Evolutionary conservation across 768 basidiomycete genomes (phyloP).

Genomic region (Boletales sp.): DNA sequence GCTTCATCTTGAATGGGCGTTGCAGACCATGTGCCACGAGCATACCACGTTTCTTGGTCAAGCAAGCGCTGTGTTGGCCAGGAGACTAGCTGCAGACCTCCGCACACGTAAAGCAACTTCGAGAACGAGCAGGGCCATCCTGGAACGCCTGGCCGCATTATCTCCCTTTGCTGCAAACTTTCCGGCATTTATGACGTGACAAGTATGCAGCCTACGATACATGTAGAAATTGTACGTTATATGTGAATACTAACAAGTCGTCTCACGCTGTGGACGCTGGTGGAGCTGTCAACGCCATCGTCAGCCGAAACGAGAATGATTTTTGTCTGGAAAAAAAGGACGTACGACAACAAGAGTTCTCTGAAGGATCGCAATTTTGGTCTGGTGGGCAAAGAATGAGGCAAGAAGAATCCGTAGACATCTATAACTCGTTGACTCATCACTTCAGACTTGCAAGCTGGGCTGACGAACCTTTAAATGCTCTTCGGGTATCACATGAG

Average conservation of each 20-base stretch:
- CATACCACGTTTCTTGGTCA: constrained; percentile 54
- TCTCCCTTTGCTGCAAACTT: constrained; percentile 71
- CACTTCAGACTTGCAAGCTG: not conserved
- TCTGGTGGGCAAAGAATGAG: constrained; percentile 71
- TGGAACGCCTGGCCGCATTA: constrained; percentile 58
- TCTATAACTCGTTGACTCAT: constrained; percentile 31
- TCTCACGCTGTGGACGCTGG: constrained; percentile 42
- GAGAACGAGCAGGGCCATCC: constrained; percentile 47
- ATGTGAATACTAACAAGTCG: constrained; percentile 5
- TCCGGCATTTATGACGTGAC: constrained; percentile 50
- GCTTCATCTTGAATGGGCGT: constrained; percentile 68
- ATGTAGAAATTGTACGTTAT: not conserved
- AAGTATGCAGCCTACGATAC: constrained; percentile 5
- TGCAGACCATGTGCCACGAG: constrained; percentile 51
- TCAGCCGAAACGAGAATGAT: constrained; percentile 1
- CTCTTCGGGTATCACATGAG: constrained; percentile 39
- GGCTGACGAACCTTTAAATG: constrained; percentile 42
- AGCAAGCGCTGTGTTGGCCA: constrained; percentile 59
- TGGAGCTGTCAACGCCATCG: constrained; percentile 38
- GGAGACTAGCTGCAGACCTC: constrained; percentile 62
- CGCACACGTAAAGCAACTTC: constrained; percentile 46
- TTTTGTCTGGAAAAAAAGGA: constrained; percentile 11
- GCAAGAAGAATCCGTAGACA: constrained; percentile 54
- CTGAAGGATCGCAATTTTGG: constrained; percentile 59
- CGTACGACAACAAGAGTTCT: constrained; percentile 82